phyloP scores from a whole-genome alignment of 208 protist species.

The Leishmania aethiopica region DNA sequence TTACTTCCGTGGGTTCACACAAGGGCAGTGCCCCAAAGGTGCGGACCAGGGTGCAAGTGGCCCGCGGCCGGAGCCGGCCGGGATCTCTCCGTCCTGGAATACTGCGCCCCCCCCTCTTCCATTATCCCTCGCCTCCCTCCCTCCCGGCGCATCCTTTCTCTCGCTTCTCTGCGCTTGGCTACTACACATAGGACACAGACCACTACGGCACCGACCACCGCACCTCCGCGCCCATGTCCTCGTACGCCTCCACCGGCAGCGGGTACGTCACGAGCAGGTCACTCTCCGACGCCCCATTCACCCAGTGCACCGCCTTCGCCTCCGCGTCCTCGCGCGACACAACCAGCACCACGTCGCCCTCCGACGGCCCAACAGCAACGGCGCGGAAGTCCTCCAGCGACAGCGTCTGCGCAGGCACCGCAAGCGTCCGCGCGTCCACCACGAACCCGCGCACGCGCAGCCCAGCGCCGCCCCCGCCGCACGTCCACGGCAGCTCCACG shows the following conservation, averaged over 20 bases:
- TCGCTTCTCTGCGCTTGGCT: no score
- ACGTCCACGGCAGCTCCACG: constrained; percentile 25
- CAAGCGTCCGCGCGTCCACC: constrained; percentile 36
- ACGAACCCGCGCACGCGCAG: constrained; percentile 37
- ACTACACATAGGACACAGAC: no score
- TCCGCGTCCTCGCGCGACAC: constrained; percentile 37
- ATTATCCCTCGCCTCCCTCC: no score
- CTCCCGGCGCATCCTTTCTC: no score
- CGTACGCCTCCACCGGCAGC: constrained; percentile 42
- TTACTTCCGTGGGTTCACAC: no score
- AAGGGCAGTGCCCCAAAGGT: no score
- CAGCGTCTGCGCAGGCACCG: constrained; percentile 49
- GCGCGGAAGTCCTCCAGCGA: constrained; percentile 60
- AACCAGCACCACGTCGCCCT: constrained; percentile 30
- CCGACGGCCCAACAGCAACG: constrained; percentile 27
- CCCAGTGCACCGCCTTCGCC: constrained; percentile 48
- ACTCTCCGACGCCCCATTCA: constrained; percentile 43
- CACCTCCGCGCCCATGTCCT: constrained; percentile 38
- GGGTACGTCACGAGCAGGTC: constrained; percentile 56
- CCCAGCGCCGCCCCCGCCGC: constrained; percentile 12
- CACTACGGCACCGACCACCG: constrained; percentile 18
- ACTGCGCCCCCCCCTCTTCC: no score
- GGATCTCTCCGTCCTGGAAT: no score
- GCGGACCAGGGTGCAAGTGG: no score
- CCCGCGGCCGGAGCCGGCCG: no score